Conservation (phyloP, 1,284 basidiomycete species). For the Trichosporon ovoides region DNA sequence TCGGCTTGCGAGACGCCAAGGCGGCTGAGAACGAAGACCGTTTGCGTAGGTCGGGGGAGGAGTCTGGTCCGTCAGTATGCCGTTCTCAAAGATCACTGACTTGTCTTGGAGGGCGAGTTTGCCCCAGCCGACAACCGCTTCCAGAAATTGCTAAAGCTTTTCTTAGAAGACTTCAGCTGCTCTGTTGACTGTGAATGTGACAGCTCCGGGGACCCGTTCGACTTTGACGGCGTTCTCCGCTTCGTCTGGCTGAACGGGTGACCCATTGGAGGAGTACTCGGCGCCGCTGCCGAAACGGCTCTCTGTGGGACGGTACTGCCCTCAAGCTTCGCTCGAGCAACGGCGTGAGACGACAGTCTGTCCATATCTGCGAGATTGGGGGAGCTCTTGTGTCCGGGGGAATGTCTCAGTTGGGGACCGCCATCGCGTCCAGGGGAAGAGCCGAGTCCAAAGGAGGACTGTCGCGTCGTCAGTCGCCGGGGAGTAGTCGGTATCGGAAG, state of each 20-base stretch:
- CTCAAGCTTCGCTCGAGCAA: background rate
- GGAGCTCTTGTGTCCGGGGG: conserved; percentile 11
- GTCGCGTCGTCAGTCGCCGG: background rate
- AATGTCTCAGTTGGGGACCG: background rate
- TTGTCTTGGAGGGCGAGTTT: background rate
- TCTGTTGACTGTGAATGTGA: conserved; percentile 5
- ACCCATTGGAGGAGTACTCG: background rate
- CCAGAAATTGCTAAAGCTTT: conserved; percentile 10
- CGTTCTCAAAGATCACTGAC: background rate
- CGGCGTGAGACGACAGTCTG: background rate
- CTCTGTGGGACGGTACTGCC: background rate
- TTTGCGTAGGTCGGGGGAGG: background rate
- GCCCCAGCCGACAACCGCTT: conserved; percentile 9
- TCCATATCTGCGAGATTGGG: conserved; percentile 11
- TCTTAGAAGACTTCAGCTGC: conserved; percentile 10
- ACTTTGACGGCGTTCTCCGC: background rate
- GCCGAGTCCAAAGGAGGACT: background rate
- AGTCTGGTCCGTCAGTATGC: background rate
- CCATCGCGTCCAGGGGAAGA: background rate
- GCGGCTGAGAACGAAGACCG: background rate
- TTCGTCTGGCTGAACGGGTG: background rate
- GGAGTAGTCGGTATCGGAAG: background rate
- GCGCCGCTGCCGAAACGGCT: background rate
- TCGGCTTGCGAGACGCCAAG: background rate
- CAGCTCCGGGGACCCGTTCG: background rate